A percentile compares a stretch with the other conserved stretches of the same genome.
Evolutionary conservation across 2,329 filamentous ascomycete species (phyloP).

Genomic region (Pseudonectria foliicola): DNA sequence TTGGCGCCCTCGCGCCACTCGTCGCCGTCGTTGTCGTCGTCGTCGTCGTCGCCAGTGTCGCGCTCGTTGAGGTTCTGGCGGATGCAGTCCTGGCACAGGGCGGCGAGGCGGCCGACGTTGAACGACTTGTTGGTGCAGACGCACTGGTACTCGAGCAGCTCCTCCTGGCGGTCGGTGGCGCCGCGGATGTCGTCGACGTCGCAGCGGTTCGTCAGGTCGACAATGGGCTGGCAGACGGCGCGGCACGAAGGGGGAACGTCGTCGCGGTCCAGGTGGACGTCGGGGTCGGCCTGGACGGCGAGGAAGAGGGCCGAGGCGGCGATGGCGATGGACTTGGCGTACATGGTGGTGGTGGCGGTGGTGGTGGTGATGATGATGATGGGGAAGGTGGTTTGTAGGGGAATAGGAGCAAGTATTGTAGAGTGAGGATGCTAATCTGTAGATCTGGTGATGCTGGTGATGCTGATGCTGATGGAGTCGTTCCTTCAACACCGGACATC

Average conservation of each 20-base stretch:
- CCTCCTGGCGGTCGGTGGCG: conserved; percentile 26
- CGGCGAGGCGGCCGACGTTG: conserved; percentile 29
- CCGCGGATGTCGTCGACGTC: conserved; percentile 23
- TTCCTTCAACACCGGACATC: too few species aligned
- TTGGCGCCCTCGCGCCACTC: conserved; percentile 6
- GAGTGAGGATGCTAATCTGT: too few species aligned
- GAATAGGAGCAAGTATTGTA: too few species aligned
- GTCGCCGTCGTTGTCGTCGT: conserved; percentile 12
- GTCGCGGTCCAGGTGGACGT: conserved; percentile 26
- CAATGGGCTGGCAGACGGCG: conserved; percentile 30
- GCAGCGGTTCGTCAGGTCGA: conserved; percentile 28
- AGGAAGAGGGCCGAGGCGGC: conserved; percentile 22
- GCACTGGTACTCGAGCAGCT: conserved; percentile 32
- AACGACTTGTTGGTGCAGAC: conserved; percentile 35
- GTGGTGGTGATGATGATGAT: background rate
- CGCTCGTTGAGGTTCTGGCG: conserved; percentile 21
- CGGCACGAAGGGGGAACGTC: conserved; percentile 29
- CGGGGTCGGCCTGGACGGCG: conserved; percentile 21
- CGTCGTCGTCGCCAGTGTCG: conserved; percentile 10
- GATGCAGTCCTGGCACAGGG: conserved; percentile 32
- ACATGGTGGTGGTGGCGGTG: conserved; percentile 17
- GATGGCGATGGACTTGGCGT: conserved; percentile 22
- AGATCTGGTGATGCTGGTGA: too few species aligned
- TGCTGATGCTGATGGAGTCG: too few species aligned
- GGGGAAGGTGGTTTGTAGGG: too few species aligned